Evolutionary conservation across 805 yeast genomes (phyloP), one percentile per base, ranked within the genome.

Genomic region (Candida tibetensis): DNA sequence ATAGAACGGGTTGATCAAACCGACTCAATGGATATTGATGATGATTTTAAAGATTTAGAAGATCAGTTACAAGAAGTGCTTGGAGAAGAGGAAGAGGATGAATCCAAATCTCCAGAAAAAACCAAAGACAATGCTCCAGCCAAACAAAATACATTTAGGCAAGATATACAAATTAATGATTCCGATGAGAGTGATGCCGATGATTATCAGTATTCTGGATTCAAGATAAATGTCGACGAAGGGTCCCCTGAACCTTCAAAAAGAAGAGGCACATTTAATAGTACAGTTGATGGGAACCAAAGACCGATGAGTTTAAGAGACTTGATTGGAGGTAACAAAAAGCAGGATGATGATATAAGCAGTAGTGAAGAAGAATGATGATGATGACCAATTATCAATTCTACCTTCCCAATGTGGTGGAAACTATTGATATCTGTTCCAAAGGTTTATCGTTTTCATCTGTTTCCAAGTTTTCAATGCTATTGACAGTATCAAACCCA

Each of bases 41-140:
- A 69, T 47, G 73, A 68, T 19, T 69, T 69, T 41, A 62, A 62
- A 28, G 73, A 68, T 44, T 55, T 69, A 30, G 74, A 69, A 36
- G 66, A 66, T 39, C 69, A 69, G 41, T 48, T 69, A 26, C 60
- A 66, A 37, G 71, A 69, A 44, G 72, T 66, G 4, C 48, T 69
- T 28, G 71, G 57, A 23, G 60, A 57, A 15, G 51, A 53, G 10
- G 37, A 34, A 12, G 39, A 36, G 14, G 33, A 28, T 2, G 26
- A 35, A 21, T 12, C 22, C 27, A 19, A 31, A 16, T 14, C 36
- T 3, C 10, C 5, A 3, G 32, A 35, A 9, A 17, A 31, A 21
- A 17, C 28, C 17, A 14, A 23, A 7, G 30, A 19, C 12, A 3
- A 3, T 23, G 44, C 30, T n/a, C 49, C 49, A 7, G 34, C 38